Conservation (phyloP, 192 early-diverging fungal species). For the Coemansia guatemalensis region DNA sequence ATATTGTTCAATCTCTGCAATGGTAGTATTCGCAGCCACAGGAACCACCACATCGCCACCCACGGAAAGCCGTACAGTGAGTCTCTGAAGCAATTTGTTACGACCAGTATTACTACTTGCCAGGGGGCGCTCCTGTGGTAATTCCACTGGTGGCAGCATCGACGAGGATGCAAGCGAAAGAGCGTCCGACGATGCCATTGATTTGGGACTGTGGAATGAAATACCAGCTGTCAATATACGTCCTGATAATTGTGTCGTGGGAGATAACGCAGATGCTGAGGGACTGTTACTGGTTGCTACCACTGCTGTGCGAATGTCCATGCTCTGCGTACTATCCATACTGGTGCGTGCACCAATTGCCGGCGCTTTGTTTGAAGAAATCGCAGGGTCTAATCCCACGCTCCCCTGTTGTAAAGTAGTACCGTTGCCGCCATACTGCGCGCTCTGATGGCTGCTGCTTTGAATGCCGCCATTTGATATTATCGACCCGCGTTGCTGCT, state of each 20-base stretch:
- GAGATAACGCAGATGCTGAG: no score
- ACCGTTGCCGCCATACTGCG: background rate
- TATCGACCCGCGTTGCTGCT: no score
- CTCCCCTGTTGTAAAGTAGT: background rate
- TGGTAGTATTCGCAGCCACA: slow-evolving; percentile 20
- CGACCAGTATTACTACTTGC: background rate
- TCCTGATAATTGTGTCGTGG: background rate
- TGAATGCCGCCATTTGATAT: no score
- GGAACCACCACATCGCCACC: slow-evolving; percentile 17
- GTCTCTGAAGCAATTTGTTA: background rate
- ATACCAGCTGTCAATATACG: background rate
- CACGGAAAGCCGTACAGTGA: slow-evolving; percentile 20
- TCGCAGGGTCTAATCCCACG: no score
- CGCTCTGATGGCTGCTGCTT: background rate
- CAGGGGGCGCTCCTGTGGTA: background rate
- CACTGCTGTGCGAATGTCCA: slow-evolving; percentile 13
- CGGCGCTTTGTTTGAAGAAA: no score
- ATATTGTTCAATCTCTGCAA: slow-evolving; percentile 32
- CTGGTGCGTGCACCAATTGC: slow-evolving; percentile 7
- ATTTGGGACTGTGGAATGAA: slow-evolving; percentile 10
- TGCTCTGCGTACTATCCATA: slow-evolving; percentile 19
- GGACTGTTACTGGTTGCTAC: background rate
- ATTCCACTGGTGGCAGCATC: background rate
- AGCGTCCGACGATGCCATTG: slow-evolving; percentile 9
- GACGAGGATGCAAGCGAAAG: slow-evolving; percentile 11